phyloP scores from a whole-genome alignment of 2,329 filamentous ascomycete species.

The Aspergillus quadrilineatus region DNA sequence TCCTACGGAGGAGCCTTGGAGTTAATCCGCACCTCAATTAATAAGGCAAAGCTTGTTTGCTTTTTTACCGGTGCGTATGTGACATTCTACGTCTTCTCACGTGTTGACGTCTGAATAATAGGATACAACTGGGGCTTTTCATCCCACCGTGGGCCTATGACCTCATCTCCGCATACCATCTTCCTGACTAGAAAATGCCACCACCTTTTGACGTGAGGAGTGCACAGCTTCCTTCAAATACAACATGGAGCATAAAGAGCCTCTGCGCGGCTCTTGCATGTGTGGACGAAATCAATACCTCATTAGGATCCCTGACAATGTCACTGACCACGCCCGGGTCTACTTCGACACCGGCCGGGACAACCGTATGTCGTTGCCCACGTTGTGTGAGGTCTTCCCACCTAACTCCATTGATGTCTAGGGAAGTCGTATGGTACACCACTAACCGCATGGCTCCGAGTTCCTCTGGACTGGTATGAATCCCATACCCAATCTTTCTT shows the following conservation, averaged over 20 bases:
- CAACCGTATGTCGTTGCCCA: conserved; percentile 63
- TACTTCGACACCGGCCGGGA: conserved; percentile 70
- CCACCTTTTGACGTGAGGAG: background rate
- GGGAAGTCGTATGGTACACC: conserved; percentile 67
- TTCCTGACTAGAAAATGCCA: background rate
- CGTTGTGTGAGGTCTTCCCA: background rate
- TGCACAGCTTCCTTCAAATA: background rate
- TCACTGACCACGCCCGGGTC: conserved; percentile 61
- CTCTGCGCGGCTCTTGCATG: conserved; percentile 73
- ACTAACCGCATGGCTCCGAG: conserved; percentile 76
- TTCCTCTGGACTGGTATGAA: conserved; percentile 78
- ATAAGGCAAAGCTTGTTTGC: background rate
- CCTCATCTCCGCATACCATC: conserved; percentile 4
- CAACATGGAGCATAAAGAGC: conserved; percentile 36
- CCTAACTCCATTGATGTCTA: conserved; percentile 32
- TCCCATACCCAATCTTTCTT: conserved; percentile 73
- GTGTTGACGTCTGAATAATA: background rate
- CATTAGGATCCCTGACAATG: conserved; percentile 64
- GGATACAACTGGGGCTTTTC: background rate
- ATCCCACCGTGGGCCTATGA: conserved; percentile 1
- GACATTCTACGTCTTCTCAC: background rate
- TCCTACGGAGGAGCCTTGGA: background rate
- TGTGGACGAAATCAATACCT: conserved; percentile 84
- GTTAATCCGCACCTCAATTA: background rate
- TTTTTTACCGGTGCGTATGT: background rate